Base-by-base conservation (phyloP, 176 grass and related monocot species). In the Saccharum spontaneum region DNA sequence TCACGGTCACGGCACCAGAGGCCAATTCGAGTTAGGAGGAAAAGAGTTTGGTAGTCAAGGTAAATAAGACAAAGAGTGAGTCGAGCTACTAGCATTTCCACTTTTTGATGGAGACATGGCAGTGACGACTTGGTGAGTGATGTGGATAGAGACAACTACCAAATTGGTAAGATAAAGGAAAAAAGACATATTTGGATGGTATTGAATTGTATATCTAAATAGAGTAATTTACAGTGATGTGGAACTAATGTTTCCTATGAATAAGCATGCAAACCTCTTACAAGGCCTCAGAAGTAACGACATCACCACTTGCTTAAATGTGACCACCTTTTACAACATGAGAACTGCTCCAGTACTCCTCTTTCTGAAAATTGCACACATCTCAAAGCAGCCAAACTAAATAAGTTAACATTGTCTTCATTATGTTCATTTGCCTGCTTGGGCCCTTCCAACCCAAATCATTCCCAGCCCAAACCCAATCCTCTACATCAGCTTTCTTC, bases 11-110 rank as follows among this genome's bases (percentile, higher is more conserved):
- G 13, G 22, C 20, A 80, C 30, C 43, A 37, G 10, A n/a, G 11
- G 36, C 78, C 44, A 34, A 23, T 23, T 59, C 10, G 20, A 39
- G 17, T 45, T 37, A 23, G 43, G 11, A 69, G 20, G 46, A 6
- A 13, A 69, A 68, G 43, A 68, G 26, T 4, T 80, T 37, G 28
- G 63, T 34, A 8, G 78, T 81, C 11, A 81, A 81, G 76, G 76
- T 44, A 26, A 8, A 43, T n/a, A 78, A 16, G n/a, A 44, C 22
- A 24, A 78, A 9, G 37, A 48, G 38, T 15, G 33, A 77, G n/a
- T 41, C 28, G 14, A 30, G 4, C n/a, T 18, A 79, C 22, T 79
- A 17, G 0, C 1, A 16, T 44, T 43, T 18, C 57, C 76, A 44
- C 37, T 28, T 43, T 40, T 78, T 5, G 31, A 69, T 38, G 12